Percentiles rank a stretch among this genome's conserved stretches.
Conservation (phyloP, 176 grass and related monocot genomes). For the Paspalum notatum region DNA sequence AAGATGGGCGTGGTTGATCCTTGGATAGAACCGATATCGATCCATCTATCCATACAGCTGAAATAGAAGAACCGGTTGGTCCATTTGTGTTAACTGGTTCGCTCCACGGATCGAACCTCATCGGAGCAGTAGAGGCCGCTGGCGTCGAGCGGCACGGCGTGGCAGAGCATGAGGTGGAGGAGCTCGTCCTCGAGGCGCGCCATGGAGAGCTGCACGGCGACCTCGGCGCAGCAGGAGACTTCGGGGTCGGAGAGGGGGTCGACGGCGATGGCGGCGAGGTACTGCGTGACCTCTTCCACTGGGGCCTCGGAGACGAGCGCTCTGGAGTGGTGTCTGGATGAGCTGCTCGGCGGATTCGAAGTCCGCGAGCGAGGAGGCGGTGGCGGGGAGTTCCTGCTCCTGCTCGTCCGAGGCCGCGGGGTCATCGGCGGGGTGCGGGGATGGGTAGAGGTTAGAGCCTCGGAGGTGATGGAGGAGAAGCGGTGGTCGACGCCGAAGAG, state of each 20-base stretch:
- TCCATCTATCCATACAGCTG: too few relatives aligned
- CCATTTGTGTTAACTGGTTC: too few relatives aligned
- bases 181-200: conserved; percentile 87
- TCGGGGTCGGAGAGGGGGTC: conserved; percentile 23
- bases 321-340: conserved; percentile 70
- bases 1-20: too few relatives aligned
- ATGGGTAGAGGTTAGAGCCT: conserved; percentile 60
- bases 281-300: conserved; percentile 49
- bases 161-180: conserved; percentile 73
- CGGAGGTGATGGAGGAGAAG: conserved; percentile 71
- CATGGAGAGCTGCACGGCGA: conserved; percentile 85
- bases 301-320: conserved; percentile 74
- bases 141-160: conserved; percentile 75
- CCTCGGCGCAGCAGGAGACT: conserved; percentile 37
- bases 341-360: conserved; percentile 72
- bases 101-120: too few relatives aligned
- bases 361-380: conserved; percentile 1
- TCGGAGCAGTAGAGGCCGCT: conserved; percentile 79
- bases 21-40: too few relatives aligned
- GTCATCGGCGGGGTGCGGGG: conserved; percentile 6
- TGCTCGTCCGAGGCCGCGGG: background rate
- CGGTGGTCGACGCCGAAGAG: conserved; percentile 94
- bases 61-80: too few relatives aligned
- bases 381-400: background rate
- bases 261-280: conserved; percentile 63